Evolutionary conservation across 2,329 filamentous ascomycete genomes (phyloP).

Genomic region (Diaporthe capsici): DNA sequence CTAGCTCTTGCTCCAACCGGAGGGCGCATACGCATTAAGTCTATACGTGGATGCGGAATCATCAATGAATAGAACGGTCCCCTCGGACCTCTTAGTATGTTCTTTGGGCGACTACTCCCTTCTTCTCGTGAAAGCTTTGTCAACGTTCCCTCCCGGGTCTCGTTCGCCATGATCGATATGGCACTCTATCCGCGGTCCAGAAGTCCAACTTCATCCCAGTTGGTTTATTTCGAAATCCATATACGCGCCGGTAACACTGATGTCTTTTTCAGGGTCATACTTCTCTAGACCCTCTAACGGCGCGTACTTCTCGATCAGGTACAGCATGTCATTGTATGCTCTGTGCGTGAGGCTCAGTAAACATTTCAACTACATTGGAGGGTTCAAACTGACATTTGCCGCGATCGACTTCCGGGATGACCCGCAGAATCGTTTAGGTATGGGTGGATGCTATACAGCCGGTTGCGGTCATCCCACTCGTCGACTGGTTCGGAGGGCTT

Average conservation of each 20-base stretch:
- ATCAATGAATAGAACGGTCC: background rate
- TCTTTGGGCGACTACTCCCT: background rate
- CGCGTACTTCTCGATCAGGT: slow-evolving; percentile 23
- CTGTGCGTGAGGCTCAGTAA: background rate
- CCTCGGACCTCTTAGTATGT: background rate
- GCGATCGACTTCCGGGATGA: slow-evolving; percentile 11
- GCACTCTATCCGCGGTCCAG: too few species aligned
- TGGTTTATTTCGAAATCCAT: background rate
- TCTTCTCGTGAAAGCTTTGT: background rate
- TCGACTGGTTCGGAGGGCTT: slow-evolving; percentile 7
- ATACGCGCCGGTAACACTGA: background rate
- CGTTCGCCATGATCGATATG: background rate
- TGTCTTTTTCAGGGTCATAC: slow-evolving; percentile 13
- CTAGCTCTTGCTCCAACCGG: background rate
- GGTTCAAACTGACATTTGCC: background rate
- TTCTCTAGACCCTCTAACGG: slow-evolving; percentile 12
- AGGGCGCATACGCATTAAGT: background rate
- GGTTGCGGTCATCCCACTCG: slow-evolving; percentile 26
- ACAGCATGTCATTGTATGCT: slow-evolving; percentile 32
- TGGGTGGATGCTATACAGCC: slow-evolving; percentile 11
- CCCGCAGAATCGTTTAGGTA: slow-evolving; percentile 20
- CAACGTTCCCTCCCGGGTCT: background rate
- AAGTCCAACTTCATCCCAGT: too few species aligned
- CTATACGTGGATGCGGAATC: background rate
- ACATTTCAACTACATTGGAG: too few species aligned